phyloP scores from a whole-genome alignment of 352 stramenopile genomes.

The Phytophthora uliginosa region DNA sequence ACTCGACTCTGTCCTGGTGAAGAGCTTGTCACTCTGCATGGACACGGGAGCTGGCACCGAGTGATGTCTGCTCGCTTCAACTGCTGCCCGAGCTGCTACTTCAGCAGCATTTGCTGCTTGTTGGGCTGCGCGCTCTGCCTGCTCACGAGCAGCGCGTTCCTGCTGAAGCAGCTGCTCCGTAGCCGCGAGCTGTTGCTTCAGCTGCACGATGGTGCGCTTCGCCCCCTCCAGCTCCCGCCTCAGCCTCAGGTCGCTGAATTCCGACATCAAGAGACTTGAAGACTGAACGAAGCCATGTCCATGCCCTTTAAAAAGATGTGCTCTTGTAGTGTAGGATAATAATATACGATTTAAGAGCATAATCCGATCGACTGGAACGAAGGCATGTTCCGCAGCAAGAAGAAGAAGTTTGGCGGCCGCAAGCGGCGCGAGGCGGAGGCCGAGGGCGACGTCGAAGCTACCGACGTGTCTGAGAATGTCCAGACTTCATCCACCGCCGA shows the following conservation, averaged over 20 bases:
- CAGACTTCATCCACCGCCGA: not conserved
- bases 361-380: not conserved
- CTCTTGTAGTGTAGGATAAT: not conserved
- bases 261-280: not conserved
- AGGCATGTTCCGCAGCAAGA: slow-evolving; percentile 56
- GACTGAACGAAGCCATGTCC: not conserved
- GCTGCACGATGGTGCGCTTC: not conserved
- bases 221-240: not conserved
- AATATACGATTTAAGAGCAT: not conserved
- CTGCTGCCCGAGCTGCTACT: not conserved
- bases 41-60: not conserved
- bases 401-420: slow-evolving; percentile 47
- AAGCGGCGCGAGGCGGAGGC: slow-evolving; percentile 47
- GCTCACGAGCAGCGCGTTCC: not conserved
- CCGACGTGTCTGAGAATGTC: not conserved
- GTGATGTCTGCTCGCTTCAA: not conserved
- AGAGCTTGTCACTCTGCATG: not conserved
- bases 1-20: not conserved
- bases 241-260: not conserved
- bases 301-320: not conserved
- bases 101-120: not conserved
- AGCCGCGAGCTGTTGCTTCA: not conserved
- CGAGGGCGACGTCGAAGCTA: not conserved
- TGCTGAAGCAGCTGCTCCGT: not conserved
- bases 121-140: not conserved